Base-by-base conservation (phyloP, 2,329 filamentous ascomycete genomes). In the Sordariomycetes sp. region DNA sequence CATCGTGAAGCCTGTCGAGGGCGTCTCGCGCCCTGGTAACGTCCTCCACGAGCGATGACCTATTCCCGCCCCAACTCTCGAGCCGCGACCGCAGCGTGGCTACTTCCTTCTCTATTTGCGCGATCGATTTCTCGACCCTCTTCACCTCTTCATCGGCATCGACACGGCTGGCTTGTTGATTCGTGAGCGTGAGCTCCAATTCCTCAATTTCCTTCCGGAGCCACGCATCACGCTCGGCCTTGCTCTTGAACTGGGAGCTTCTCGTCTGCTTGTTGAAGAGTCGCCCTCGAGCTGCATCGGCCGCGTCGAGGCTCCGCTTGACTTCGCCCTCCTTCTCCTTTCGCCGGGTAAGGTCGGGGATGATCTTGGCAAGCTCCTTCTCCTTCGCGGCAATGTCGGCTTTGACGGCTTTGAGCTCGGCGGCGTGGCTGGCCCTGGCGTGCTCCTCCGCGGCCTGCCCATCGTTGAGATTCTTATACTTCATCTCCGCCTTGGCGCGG, bases 181-280 rank as follows among this genome's bases (percentile, higher is more conserved):
- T 85, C 39, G 85, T 86, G 34, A 96, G 76, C 5, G 87, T 87
- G 39, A 82, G 75, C 62, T 90, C 87, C 57, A 91, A 81, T 39
- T 95, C 87, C 52, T 87, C 78, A 58, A 97, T 89, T 70, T 96
- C 87, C 60, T 82, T 79, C 60, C 82, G 83, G 54, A 99, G 75
- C 77, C 83, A 96, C 39, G 82, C 80, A 68, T 99, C 92, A 51
- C 95, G 85, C 67, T 97, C 90, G 10, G 82, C 80, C 74, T 96
- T 96, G 68, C 84, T 95, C 66, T 80, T 87, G 70, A 96, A 99
- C 61, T 90, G 87, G 20, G 87, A 86, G 62, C 87, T 90, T 52
- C 92, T 86, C 51, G 87, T 90, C 71, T 99, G 92, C 69, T 99
- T 99, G 55, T 88, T 89, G 66, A 95, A 89, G 8, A 99, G 79